Conservation (phyloP, 2,329 filamentous ascomycete genomes). For the Diaporthe humulicola region DNA sequence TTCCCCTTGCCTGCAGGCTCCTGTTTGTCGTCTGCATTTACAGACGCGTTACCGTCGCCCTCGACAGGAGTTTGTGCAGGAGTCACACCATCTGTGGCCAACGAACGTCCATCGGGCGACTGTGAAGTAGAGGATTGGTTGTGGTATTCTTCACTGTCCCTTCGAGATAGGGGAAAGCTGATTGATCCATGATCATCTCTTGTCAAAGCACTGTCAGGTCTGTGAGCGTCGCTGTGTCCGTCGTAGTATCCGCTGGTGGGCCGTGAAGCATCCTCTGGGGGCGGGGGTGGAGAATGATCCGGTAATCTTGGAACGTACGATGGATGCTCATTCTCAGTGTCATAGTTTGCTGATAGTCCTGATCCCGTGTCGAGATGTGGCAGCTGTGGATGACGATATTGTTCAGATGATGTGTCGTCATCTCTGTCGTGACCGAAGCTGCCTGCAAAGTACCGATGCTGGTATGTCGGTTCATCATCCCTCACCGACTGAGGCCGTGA, state of each 20-base stretch:
- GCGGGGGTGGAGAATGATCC: slow-evolving; percentile 64
- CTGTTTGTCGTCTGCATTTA: slow-evolving; percentile 54
- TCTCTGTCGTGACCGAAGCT: slow-evolving; percentile 17
- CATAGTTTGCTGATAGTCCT: slow-evolving; percentile 62
- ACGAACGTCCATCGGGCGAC: slow-evolving; percentile 61
- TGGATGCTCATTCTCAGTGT: slow-evolving; percentile 25
- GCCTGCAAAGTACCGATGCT: slow-evolving; percentile 32
- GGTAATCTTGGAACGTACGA: slow-evolving; percentile 53
- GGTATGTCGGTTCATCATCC: slow-evolving; percentile 36
- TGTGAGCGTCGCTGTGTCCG: slow-evolving; percentile 57
- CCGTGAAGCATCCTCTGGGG: slow-evolving; percentile 54
- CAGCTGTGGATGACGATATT: slow-evolving; percentile 53
- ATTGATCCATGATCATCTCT: slow-evolving; percentile 56
- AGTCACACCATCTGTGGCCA: slow-evolving; percentile 56
- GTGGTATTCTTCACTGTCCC: slow-evolving; percentile 60
- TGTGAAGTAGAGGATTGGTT: slow-evolving; percentile 59
- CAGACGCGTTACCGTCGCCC: slow-evolving; percentile 50
- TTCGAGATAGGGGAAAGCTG: slow-evolving; percentile 59
- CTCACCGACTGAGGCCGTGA: slow-evolving; percentile 39
- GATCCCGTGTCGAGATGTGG: slow-evolving; percentile 65
- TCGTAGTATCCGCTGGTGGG: slow-evolving; percentile 57
- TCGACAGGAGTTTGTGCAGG: slow-evolving; percentile 54
- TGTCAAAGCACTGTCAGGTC: slow-evolving; percentile 56
- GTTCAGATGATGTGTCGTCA: slow-evolving; percentile 25
- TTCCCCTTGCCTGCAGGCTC: slow-evolving; percentile 67